Percentiles rank a stretch among this genome's conserved stretches.
These are phyloP conservation scores for Curvularia eragrostidis DNA, from an alignment of 2,329 filamentous ascomycete genomes.

Conservation along the genomic window DNA sequence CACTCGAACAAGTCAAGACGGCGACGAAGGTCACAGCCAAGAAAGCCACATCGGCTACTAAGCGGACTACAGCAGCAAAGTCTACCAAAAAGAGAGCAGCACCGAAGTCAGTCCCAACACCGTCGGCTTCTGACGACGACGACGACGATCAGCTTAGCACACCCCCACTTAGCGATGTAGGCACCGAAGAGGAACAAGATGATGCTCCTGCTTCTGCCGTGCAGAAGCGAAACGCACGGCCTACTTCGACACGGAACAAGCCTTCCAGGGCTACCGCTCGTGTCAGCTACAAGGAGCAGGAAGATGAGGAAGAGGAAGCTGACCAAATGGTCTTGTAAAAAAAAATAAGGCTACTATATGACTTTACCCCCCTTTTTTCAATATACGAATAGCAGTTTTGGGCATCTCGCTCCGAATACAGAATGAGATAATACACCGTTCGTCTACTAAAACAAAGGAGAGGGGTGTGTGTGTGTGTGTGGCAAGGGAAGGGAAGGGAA, in stretches of 20 bases:
- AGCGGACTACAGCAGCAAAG: slow-evolving; percentile 26
- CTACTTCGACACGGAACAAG: slow-evolving; percentile 35
- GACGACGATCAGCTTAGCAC: slow-evolving; percentile 45
- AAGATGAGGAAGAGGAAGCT: slow-evolving; percentile 37
- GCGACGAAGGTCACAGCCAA: slow-evolving; percentile 49
- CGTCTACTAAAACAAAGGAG: background rate
- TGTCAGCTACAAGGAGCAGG: slow-evolving; percentile 47
- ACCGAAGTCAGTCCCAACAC: slow-evolving; percentile 52
- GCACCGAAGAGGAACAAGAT: slow-evolving; percentile 34
- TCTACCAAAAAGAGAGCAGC: slow-evolving; percentile 48
- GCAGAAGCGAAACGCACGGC: slow-evolving; percentile 34
- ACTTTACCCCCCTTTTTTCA: no score
- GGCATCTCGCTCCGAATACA: background rate
- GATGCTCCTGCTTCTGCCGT: slow-evolving; percentile 25
- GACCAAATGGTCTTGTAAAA: slow-evolving; percentile 38
- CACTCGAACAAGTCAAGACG: slow-evolving; percentile 45
- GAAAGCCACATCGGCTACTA: slow-evolving; percentile 41
- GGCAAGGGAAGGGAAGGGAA: no score
- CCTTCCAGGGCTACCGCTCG: slow-evolving; percentile 33
- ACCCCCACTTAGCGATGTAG: slow-evolving; percentile 51
- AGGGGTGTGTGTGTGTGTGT: background rate
- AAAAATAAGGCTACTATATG: no score
- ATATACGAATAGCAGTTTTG: background rate
- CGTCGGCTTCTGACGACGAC: slow-evolving; percentile 50
- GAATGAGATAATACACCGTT: background rate